Base-by-base conservation (phyloP, 768 basidiomycete genomes). In the Harrya chromipes region DNA sequence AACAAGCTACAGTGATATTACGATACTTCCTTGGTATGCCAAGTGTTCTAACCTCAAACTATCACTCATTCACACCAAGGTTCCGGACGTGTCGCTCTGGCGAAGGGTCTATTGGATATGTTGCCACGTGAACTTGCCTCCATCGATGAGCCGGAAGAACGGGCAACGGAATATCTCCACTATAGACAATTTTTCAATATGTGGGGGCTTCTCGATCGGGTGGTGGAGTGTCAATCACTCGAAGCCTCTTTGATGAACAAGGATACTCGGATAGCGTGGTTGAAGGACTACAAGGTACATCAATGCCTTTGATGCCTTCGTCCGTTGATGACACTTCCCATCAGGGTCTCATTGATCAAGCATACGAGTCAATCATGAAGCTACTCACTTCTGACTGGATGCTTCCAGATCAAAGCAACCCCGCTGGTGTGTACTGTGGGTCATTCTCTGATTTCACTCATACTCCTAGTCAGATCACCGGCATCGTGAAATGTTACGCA, bases 21-120 rank as follows among this genome's bases (percentile, higher is more conserved):
- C 83, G 94, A 14, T 93, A 92, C 64, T 90, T 97, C 74, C 79
- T 98, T 20, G 84, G 94, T 94, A 62, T 26, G 82, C 67, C 43
- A 44, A n/a, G 1, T 11, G 10, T 35, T 31, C 17, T 41, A 29
- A 29, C 10, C n/a, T 17, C 13, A 2, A 24, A 29, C 19, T 23
- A 8, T 45, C 12, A 6, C 46, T 61, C 20, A 61, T 37, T 3
- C 16, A 9, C 36, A 9, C 13, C 26, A 54, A 92, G 91, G 79
- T 17, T 74, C 80, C n/a, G 91, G 91, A 3, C 78, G 89, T 20
- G 76, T 90, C 3, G 75, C 83, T 46, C 74, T 87, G 17, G 90
- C 90, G 1, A 78, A 79, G 44, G 65, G 69, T 17, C 60, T 89
- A 7, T 68, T 88, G 3, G 73, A 75, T 4, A 70, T 80, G 70